phyloP scores from a whole-genome alignment of 164 flowering plant species.

The Nelumbo lutea region DNA sequence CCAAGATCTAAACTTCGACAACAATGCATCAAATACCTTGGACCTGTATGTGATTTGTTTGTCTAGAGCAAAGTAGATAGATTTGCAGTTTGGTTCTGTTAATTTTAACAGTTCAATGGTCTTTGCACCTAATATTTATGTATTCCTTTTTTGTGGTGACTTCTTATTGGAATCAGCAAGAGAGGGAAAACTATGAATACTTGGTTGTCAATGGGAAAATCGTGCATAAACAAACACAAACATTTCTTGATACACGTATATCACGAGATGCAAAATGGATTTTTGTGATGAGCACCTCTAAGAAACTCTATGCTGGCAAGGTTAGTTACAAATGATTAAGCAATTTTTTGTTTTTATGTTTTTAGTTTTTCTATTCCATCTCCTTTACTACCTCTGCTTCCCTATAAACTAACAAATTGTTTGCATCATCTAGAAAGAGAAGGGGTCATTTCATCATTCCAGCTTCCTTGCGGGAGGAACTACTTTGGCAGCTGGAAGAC shows the following conservation, averaged over 20 bases:
- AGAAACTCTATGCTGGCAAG: constrained; percentile 70
- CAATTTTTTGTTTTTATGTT: background rate
- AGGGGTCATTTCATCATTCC: constrained; percentile 89
- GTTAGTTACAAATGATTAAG: constrained; percentile 27
- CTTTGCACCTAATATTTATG: background rate
- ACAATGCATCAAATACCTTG: constrained; percentile 36
- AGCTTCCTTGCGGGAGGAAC: constrained; percentile 94
- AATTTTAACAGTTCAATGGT: background rate
- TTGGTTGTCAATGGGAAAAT: constrained; percentile 51
- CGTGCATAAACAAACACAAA: constrained; percentile 46
- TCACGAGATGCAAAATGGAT: constrained; percentile 55
- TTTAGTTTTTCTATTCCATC: background rate
- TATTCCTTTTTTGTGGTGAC: background rate
- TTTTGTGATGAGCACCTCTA: constrained; percentile 80
- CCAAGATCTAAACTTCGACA: constrained; percentile 68
- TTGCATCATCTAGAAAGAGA: constrained; percentile 55
- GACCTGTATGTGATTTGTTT: constrained; percentile 42
- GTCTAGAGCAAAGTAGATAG: background rate
- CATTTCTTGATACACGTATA: constrained; percentile 48
- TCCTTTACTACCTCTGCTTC: background rate
- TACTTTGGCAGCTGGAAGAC: constrained; percentile 86
- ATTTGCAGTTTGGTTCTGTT: background rate
- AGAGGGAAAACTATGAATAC: constrained; percentile 75
- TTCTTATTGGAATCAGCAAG: constrained; percentile 42
- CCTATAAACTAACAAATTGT: background rate